Conservation (phyloP, 129 eudicot species). For the Daucus carota region DH1_v3.0 NC_030382.2:45998501-45999000, state of each 20-base stretch:
- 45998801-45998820: not conserved
- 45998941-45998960: not conserved
- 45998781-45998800: not conserved
- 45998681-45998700: constrained; percentile 95
- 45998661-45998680: constrained; percentile 82
- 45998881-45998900: not conserved
- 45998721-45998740: not conserved
- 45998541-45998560: not conserved
- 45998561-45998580: not conserved
- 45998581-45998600: constrained; percentile 47
- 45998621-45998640: constrained; percentile 91
- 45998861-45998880: not conserved
- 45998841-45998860: not conserved
- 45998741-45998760: not conserved
- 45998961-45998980: not conserved
- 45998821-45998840: not conserved
- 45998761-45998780: not conserved
- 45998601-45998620: constrained; percentile 92
- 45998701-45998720: constrained; percentile 41
- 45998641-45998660: constrained; percentile 94
- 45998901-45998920: not conserved
- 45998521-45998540: not conserved
- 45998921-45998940: not conserved
- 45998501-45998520: constrained; percentile 20
- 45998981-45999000: not conserved